A percentile compares a stretch with the other conserved stretches of the same genome.
These are phyloP conservation scores for Septoria linicola DNA, from an alignment of 2,329 filamentous ascomycete genomes.

Conservation along the genomic window DNA sequence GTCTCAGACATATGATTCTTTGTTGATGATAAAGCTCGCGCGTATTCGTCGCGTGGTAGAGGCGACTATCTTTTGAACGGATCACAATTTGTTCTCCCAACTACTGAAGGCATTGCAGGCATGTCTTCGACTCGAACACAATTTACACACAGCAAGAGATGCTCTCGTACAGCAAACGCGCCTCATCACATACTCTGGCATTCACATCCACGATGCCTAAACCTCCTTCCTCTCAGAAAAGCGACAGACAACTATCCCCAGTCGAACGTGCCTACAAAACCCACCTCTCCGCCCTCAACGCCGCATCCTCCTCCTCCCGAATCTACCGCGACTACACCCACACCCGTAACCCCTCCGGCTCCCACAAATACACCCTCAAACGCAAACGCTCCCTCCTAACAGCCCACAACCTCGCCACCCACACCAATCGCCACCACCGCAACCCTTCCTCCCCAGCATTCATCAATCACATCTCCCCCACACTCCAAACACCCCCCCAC, in stretches of 20 bases:
- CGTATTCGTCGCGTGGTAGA: neutral
- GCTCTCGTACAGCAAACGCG: neutral
- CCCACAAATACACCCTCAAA: conserved; percentile 2
- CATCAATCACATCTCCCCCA: conserved; percentile 8
- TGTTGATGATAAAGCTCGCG: neutral
- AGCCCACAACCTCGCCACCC: neutral
- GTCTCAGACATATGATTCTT: conserved; percentile 10
- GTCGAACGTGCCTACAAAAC: conserved; percentile 1
- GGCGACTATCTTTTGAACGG: too few species aligned
- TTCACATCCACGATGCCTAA: neutral
- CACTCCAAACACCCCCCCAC: neutral
- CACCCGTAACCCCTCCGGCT: neutral
- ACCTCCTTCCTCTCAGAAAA: neutral
- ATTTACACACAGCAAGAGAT: too few species aligned
- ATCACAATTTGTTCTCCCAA: too few species aligned
- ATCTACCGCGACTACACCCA: conserved; percentile 5
- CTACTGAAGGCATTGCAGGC: too few species aligned
- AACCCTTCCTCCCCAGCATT: neutral
- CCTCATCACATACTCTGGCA: neutral
- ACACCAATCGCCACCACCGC: conserved; percentile 1
- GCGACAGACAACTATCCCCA: neutral
- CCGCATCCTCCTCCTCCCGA: neutral
- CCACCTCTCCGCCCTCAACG: conserved; percentile 6
- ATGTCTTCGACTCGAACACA: too few species aligned
- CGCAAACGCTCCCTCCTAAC: conserved; percentile 12